phyloP scores from a whole-genome alignment of 176 grass and related monocot species.

The Oryza glumipatula region DNA sequence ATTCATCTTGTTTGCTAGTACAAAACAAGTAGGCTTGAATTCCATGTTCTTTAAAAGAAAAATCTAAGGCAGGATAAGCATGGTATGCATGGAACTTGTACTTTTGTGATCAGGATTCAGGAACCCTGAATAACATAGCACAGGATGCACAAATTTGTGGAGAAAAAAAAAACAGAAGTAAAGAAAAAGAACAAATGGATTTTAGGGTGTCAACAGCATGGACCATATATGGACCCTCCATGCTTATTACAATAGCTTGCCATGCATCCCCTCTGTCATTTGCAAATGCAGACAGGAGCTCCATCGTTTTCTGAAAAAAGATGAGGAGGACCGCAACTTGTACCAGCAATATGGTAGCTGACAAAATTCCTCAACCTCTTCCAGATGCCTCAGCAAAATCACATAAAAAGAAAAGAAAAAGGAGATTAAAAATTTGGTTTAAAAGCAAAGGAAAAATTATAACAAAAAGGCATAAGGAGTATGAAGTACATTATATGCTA shows the following conservation, averaged over 20 bases:
- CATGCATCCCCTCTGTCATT: slow-evolving; percentile 1
- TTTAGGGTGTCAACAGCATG: slow-evolving; percentile 28
- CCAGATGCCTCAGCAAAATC: neutral
- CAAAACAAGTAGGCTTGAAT: neutral
- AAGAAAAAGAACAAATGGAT: neutral
- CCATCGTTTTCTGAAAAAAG: slow-evolving; percentile 52
- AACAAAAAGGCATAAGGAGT: neutral
- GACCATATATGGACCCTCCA: neutral
- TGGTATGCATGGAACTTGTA: neutral
- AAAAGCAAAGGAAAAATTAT: neutral
- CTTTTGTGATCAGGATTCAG: neutral
- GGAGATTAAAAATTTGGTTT: neutral
- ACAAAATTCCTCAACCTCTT: neutral
- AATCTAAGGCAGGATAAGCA: neutral
- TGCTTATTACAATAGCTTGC: slow-evolving; percentile 11
- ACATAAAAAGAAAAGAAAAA: neutral
- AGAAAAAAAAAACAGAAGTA: neutral
- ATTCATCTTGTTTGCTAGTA: neutral
- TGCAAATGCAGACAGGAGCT: slow-evolving; percentile 49
- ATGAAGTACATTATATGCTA: neutral
- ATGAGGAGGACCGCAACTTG: slow-evolving; percentile 52
- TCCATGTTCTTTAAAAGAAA: neutral
- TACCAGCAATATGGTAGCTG: slow-evolving; percentile 45
- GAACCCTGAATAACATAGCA: neutral
- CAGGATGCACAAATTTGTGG: neutral